Evolutionary conservation across 2,329 filamentous ascomycete genomes (phyloP), one percentile per base, ranked within the genome.

Genomic region (Verticillium nonalfalfae): DNA sequence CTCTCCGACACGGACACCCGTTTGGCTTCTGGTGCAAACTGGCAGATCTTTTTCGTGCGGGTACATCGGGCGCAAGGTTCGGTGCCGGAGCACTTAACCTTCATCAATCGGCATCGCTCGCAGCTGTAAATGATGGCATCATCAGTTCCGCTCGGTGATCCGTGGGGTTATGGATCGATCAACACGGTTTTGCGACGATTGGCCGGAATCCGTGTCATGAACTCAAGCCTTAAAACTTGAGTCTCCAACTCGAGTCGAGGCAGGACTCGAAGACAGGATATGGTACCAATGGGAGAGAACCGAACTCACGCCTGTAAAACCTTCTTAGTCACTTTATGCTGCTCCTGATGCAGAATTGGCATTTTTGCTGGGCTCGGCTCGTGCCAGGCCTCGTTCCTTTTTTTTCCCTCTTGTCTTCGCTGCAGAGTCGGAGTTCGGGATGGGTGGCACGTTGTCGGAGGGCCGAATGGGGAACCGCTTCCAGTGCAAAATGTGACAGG

Each of bases 101-200:
- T 67, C 66, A 67, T 67, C 40, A 63, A 58, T 34, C 66, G 65
- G 45, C 66, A 67, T 67, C 66, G 55, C 18, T 66, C 65, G 61
- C 66, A 67, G 21, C 66, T 67, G 18, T n/a, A 72, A 81, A 65
- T 31, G 7, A 33, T 7, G 31, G 15, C 18, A 18, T 39, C 54
- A 18, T 39, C 54, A 26, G 35, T 11, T n/a, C 18, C 26, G 18
- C 26, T 60, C 56, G 36, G 7, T 52, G 18, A 10, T 9, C 35
- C 9, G 35, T 36, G 35, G 13, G 35, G 35, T 13, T 36, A 9
- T 36, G 9, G 9, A 36, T 36, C 26, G 5, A 31, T 31, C 26
- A 45, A 18, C 18, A n/a, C 18, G 18, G 39, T 15, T 15, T 35
- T 52, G 34, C 9, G 31, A 45, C 38, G 7, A 15, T 34, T 14